Conservation (phyloP, 306 rosid genomes). For the Rosa rugosa region DNA sequence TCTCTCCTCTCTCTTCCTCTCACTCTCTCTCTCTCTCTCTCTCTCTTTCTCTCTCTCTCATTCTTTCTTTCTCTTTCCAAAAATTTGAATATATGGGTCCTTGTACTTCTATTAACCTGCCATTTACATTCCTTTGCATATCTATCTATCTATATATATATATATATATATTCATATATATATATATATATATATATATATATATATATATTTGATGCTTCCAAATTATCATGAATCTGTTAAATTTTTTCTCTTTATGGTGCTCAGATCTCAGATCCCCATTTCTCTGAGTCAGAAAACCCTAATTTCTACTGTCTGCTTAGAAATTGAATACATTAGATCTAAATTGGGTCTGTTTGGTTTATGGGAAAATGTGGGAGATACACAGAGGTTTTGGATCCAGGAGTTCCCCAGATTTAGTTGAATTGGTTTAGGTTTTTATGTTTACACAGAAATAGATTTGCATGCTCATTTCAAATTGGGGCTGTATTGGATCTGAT, state of each 20-base stretch:
- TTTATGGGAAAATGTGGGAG: conserved; percentile 33
- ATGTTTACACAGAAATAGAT: background rate
- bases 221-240: background rate
- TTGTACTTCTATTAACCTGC: conserved; percentile 60
- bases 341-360: conserved; percentile 32
- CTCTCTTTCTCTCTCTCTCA: background rate
- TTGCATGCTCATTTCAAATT: conserved; percentile 8
- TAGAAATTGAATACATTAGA: conserved; percentile 39
- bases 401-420: conserved; percentile 29
- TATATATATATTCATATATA: conserved; percentile 19
- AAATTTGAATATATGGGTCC: conserved; percentile 83
- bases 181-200: conserved; percentile 19
- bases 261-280: conserved; percentile 36
- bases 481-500: conserved; percentile 4
- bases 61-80: conserved; percentile 28
- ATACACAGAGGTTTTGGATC: conserved; percentile 26
- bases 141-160: conserved; percentile 24
- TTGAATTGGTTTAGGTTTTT: conserved; percentile 26
- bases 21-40: conserved; percentile 33
- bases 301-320: background rate
- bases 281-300: conserved; percentile 27
- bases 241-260: background rate
- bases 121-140: conserved; percentile 44
- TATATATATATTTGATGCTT: conserved; percentile 19
- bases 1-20: conserved; percentile 44